A percentile compares a stretch with the other conserved stretches of the same genome.
phyloP scores from a whole-genome alignment of 139 green algal species.

The Microglena sp. region DNA sequence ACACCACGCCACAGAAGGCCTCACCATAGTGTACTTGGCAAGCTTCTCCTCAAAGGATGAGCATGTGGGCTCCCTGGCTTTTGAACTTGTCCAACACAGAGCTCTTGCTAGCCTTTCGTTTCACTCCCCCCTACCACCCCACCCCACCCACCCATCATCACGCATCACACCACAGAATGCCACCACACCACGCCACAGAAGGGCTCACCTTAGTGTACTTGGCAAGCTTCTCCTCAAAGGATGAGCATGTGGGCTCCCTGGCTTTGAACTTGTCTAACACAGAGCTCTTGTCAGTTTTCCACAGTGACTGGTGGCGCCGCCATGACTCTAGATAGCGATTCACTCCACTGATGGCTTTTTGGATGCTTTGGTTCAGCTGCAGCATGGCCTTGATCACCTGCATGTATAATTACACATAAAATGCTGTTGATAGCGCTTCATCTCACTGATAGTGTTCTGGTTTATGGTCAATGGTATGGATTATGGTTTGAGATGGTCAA shows the following conservation, averaged over 20 bases:
- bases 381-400: slow-evolving; percentile 47
- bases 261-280: slow-evolving; percentile 78
- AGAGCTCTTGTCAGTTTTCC: slow-evolving; percentile 69
- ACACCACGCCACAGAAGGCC: too few species aligned
- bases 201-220: slow-evolving; percentile 57
- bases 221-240: slow-evolving; percentile 68
- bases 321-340: slow-evolving; percentile 65
- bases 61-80: slow-evolving; percentile 32
- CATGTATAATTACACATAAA: too few species aligned
- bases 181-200: background rate
- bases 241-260: slow-evolving; percentile 31
- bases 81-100: slow-evolving; percentile 76
- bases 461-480: too few species aligned
- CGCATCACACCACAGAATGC: background rate
- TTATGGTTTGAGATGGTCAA: too few species aligned
- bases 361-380: slow-evolving; percentile 56
- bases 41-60: slow-evolving; percentile 70
- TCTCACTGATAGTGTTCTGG: too few species aligned
- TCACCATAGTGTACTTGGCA: slow-evolving; percentile 58
- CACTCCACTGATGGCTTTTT: slow-evolving; percentile 43
- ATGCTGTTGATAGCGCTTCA: too few species aligned
- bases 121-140: background rate
- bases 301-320: slow-evolving; percentile 62
- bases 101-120: slow-evolving; percentile 73
- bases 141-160: background rate